Evolutionary conservation across 1,139 yeast genomes (phyloP), one percentile per base, ranked within the genome.

Genomic region (Nakaseomyces sp.): DNA sequence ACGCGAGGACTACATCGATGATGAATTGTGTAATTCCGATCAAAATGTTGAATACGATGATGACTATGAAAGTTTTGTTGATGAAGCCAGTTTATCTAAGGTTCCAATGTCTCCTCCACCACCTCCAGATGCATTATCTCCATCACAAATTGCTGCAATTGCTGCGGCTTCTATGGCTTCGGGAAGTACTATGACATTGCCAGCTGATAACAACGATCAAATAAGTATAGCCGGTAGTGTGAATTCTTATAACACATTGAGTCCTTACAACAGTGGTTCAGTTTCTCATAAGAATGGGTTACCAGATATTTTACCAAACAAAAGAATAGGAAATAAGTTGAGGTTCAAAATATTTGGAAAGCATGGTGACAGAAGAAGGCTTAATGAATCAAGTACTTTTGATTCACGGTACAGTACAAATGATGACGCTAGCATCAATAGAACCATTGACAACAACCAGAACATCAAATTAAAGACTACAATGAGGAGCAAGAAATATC

Each of bases 291-390:
- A 51, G 28, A 58, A 58, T 3, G 55, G 59, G 6, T 42, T 56
- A 12, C 60, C 59, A 2, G 57, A 56, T 41, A 41, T 56, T 12
- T 55, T 56, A 31, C 59, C 60, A 15, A 53, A 50, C 17, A 57
- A 54, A 32, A 46, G 48, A 26, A 50, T 54, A 26, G 46, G 42
- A 13, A 44, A 49, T 5, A 54, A 50, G 41, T 48, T 51, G 46
- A 52, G 45, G 38, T 24, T 52, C 16, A 49, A 45, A 36, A 47
- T 45, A 28, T 39, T 53, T 44, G 38, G 38, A 10, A 35, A 35
- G 12, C 26, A 49, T 29, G 45, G 52, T 18, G 45, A 50, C 9
- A 42, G 29, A 32, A 41, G 40, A 28, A 15, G 16, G 37, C 20
- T 43, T 39, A 19, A 28, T 17, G 18, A 39, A 30, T 10, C 25